Evolutionary conservation across 2,329 filamentous ascomycete species (phyloP).

Genomic region (Metarhizium sp.): DNA sequence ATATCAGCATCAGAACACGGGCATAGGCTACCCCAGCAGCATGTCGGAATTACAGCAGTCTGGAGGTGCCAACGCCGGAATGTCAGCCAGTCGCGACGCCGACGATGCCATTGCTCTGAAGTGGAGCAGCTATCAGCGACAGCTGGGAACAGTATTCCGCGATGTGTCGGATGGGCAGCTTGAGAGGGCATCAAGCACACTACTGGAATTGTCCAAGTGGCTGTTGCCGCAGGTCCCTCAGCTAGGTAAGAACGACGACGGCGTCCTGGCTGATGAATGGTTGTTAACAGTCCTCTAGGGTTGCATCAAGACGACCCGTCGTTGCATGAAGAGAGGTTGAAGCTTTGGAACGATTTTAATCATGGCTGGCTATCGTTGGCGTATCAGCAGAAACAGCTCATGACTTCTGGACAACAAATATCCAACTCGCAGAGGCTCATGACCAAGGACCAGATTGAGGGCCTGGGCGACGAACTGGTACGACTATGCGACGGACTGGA

Average conservation of each 20-base stretch:
- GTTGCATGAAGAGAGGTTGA: slow-evolving; percentile 66
- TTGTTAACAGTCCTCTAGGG: slow-evolving; percentile 30
- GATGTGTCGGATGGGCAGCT: slow-evolving; percentile 49
- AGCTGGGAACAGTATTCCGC: slow-evolving; percentile 60
- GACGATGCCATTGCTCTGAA: slow-evolving; percentile 53
- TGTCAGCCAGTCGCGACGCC: slow-evolving; percentile 44
- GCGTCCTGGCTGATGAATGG: neutral
- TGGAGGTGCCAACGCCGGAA: slow-evolving; percentile 24
- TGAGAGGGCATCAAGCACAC: slow-evolving; percentile 40
- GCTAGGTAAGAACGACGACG: slow-evolving; percentile 34
- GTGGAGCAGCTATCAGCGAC: slow-evolving; percentile 55
- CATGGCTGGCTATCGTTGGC: slow-evolving; percentile 78
- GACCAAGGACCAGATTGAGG: slow-evolving; percentile 58
- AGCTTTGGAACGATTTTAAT: slow-evolving; percentile 92
- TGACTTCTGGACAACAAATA: slow-evolving; percentile 48
- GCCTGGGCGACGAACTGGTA: slow-evolving; percentile 74
- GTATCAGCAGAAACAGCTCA: slow-evolving; percentile 73
- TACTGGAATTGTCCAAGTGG: slow-evolving; percentile 46
- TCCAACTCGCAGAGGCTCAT: slow-evolving; percentile 55
- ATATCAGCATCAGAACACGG: slow-evolving; percentile 57
- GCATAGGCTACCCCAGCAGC: slow-evolving; percentile 39
- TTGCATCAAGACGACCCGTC: slow-evolving; percentile 74
- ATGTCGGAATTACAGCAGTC: slow-evolving; percentile 31
- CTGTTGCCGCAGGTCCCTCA: slow-evolving; percentile 45
- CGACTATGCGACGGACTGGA: slow-evolving; percentile 80